phyloP scores from a whole-genome alignment of 1,139 yeast genomes.

The Blastobotrys indianensis region DNA sequence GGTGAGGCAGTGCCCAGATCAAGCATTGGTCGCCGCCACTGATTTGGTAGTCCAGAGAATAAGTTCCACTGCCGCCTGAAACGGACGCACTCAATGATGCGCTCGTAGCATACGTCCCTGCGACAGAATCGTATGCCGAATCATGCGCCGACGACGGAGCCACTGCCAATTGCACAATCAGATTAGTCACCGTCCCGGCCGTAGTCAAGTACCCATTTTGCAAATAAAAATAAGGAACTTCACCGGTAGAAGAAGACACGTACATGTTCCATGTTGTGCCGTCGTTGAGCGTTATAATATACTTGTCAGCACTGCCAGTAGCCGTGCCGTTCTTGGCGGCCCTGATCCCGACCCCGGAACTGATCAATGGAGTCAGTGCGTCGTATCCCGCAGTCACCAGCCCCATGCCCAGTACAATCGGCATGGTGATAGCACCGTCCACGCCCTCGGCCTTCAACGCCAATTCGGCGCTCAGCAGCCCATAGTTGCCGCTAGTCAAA shows the following conservation, averaged over 20 bases:
- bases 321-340: constrained; percentile 30
- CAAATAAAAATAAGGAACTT: neutral
- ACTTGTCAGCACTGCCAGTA: constrained; percentile 35
- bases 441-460: constrained; percentile 45
- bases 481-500: constrained; percentile 20
- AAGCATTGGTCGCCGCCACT: constrained; percentile 45
- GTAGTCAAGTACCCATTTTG: constrained; percentile 11
- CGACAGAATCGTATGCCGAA: constrained; percentile 35
- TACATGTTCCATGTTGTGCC: constrained; percentile 56
- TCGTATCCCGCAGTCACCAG: constrained; percentile 59
- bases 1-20: constrained; percentile 68
- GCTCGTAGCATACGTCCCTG: constrained; percentile 50
- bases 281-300: constrained; percentile 38
- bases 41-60: constrained; percentile 42
- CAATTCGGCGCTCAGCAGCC: constrained; percentile 43
- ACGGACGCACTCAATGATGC: constrained; percentile 37
- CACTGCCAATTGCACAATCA: constrained; percentile 43
- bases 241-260: constrained; percentile 42
- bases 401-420: constrained; percentile 70
- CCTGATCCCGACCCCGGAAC: constrained; percentile 53
- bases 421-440: constrained; percentile 37
- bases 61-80: constrained; percentile 39
- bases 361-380: constrained; percentile 53
- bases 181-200: constrained; percentile 38
- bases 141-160: neutral